Conservation (phyloP, 2,329 filamentous ascomycete species). For the Phialophora expanda region DNA sequence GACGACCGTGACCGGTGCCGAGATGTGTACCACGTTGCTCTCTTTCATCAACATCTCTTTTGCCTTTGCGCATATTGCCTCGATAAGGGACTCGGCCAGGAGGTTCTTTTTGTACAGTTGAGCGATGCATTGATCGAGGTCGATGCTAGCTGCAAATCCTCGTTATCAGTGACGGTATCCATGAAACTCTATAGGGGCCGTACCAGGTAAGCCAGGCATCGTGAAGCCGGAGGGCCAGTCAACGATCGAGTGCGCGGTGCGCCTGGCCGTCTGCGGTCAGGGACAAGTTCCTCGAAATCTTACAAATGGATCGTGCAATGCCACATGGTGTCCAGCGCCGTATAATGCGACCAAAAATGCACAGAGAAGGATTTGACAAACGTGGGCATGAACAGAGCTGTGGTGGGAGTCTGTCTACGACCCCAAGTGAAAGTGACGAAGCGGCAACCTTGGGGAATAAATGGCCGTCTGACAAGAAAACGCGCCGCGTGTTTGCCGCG, state of each 20-base stretch:
- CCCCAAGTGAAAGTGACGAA: slow-evolving; percentile 15
- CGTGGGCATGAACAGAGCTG: background rate
- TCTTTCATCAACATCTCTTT: slow-evolving; percentile 99
- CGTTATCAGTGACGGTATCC: slow-evolving; percentile 1
- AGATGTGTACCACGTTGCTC: slow-evolving; percentile 98
- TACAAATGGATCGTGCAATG: slow-evolving; percentile 2
- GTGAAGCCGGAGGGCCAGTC: slow-evolving; percentile 2
- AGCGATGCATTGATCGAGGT: slow-evolving; percentile 97
- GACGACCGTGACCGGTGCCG: slow-evolving; percentile 93
- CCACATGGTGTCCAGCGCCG: slow-evolving; percentile 24
- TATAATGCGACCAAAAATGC: slow-evolving; percentile 1
- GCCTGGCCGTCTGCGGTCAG: slow-evolving; percentile 3
- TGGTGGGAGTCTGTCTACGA: background rate
- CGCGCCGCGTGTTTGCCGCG: too few relatives aligned
- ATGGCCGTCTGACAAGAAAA: background rate
- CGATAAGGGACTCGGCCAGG: slow-evolving; percentile 94
- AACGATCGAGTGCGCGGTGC: background rate
- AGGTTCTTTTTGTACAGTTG: slow-evolving; percentile 97
- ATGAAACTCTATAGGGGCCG: background rate
- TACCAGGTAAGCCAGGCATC: slow-evolving; percentile 40
- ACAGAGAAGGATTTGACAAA: background rate
- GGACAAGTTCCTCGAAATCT: slow-evolving; percentile 20
- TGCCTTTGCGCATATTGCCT: slow-evolving; percentile 98
- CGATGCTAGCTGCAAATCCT: slow-evolving; percentile 75
- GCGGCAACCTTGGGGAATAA: background rate